Evolutionary conservation across 371 early-diverging fungal species (phyloP).

Genomic region (Rhizopus microsporus): DNA sequence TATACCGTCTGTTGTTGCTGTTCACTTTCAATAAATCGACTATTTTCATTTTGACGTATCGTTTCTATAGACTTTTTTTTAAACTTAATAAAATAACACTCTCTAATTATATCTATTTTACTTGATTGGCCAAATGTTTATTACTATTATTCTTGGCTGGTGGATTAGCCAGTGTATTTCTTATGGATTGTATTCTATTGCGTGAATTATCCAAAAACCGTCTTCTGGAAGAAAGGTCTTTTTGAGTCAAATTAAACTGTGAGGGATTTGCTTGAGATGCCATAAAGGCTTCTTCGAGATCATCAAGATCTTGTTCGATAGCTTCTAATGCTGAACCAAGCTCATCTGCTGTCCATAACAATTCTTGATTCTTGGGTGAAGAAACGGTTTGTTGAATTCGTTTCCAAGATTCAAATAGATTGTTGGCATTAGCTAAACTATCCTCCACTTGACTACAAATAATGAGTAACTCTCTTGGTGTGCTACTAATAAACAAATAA

Average conservation of each 20-base stretch:
- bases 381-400: constrained; percentile 65
- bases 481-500: neutral
- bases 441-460: constrained; percentile 55
- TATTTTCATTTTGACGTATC: constrained; percentile 34
- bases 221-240: constrained; percentile 48
- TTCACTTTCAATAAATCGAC: constrained; percentile 41
- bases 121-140: constrained; percentile 16
- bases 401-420: constrained; percentile 60
- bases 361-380: constrained; percentile 63
- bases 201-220: constrained; percentile 51
- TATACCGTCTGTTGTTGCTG: constrained; percentile 40
- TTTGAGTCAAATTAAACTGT: constrained; percentile 50
- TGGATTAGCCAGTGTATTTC: constrained; percentile 45
- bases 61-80: constrained; percentile 12
- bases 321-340: constrained; percentile 45
- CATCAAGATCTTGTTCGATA: constrained; percentile 61
- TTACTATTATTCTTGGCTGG: constrained; percentile 26
- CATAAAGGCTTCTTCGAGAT: constrained; percentile 59
- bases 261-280: constrained; percentile 52
- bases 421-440: constrained; percentile 46
- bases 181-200: constrained; percentile 36
- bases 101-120: neutral
- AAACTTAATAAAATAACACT: constrained; percentile 4
- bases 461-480: too few species aligned
- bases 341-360: constrained; percentile 65